Percentiles rank a stretch among this genome's conserved stretches.
phyloP scores from a whole-genome alignment of 2,329 filamentous ascomycete genomes.

The Nemania abortiva region DNA sequence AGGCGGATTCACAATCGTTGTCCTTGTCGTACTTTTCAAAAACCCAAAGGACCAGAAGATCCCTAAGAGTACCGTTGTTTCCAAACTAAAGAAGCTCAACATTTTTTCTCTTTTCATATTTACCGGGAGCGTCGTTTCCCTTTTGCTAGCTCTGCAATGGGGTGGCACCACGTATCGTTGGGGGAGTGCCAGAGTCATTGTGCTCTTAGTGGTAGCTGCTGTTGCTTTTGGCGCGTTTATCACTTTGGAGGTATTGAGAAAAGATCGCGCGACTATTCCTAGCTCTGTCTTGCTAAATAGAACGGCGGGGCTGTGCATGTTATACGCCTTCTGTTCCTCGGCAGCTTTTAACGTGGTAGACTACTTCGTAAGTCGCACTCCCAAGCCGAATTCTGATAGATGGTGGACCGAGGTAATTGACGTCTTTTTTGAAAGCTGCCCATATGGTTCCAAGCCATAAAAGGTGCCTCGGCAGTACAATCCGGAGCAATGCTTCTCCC shows the following conservation, averaged over 20 bases:
- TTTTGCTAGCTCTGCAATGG: constrained; percentile 47
- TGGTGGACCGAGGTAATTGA: background rate
- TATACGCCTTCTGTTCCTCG: constrained; percentile 32
- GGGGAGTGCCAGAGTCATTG: constrained; percentile 23
- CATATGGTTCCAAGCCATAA: constrained; percentile 37
- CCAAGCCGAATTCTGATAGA: background rate
- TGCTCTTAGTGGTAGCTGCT: constrained; percentile 28
- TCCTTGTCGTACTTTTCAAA: constrained; percentile 32
- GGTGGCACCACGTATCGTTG: constrained; percentile 43
- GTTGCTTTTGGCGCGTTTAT: constrained; percentile 16
- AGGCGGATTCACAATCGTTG: constrained; percentile 28
- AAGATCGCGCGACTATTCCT: constrained; percentile 33
- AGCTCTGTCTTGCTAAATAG: constrained; percentile 30
- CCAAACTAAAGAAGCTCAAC: constrained; percentile 43
- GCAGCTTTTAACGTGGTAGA: constrained; percentile 33
- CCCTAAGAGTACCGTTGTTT: constrained; percentile 13
- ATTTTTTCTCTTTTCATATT: constrained; percentile 42
- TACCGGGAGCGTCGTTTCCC: constrained; percentile 43
- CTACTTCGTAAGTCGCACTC: constrained; percentile 28
- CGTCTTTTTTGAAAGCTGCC: constrained; percentile 24
- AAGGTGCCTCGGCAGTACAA: constrained; percentile 25
- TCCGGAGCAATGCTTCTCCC: constrained; percentile 32
- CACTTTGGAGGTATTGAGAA: constrained; percentile 18
- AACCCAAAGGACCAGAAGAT: constrained; percentile 28
- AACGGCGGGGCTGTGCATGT: constrained; percentile 24